These are phyloP conservation scores for Vitellaria paradoxa DNA, from an alignment of 179 eudicot genomes.

Conservation along the genomic window DNA sequence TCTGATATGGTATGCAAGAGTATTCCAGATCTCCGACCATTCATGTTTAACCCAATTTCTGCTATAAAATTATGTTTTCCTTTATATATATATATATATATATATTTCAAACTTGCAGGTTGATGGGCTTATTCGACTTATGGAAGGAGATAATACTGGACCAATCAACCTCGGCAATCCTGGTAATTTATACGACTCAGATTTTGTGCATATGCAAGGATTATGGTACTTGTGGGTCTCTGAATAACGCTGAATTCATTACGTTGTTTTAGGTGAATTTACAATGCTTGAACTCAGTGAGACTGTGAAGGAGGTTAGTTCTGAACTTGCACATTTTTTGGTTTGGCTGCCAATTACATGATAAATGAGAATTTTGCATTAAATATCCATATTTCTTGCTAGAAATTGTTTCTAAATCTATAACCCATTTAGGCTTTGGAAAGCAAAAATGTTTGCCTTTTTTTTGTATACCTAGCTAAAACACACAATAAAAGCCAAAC, in stretches of 20 bases:
- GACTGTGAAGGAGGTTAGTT: constrained; percentile 83
- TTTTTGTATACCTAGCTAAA: no score
- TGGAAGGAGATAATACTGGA: constrained; percentile 72
- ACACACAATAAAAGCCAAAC: neutral
- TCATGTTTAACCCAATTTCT: neutral
- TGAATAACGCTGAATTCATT: neutral
- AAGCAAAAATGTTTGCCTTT: no score
- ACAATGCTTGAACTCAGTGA: constrained; percentile 96
- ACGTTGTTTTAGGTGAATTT: constrained; percentile 57
- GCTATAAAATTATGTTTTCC: neutral
- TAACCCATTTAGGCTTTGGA: no score
- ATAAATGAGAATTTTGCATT: neutral
- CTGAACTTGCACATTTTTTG: neutral
- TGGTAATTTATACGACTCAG: constrained; percentile 23
- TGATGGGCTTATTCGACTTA: constrained; percentile 70
- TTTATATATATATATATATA: no score
- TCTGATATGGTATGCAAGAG: constrained; percentile 73
- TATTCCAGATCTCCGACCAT: neutral
- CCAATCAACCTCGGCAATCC: constrained; percentile 76
- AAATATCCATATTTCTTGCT: neutral
- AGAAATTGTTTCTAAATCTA: no score
- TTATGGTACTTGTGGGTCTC: neutral
- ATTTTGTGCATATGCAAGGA: neutral
- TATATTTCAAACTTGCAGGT: constrained; percentile 39
- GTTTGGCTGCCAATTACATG: neutral